Evolutionary conservation across 1,284 basidiomycete species (phyloP).

Genomic region (Baeospora myosura): DNA sequence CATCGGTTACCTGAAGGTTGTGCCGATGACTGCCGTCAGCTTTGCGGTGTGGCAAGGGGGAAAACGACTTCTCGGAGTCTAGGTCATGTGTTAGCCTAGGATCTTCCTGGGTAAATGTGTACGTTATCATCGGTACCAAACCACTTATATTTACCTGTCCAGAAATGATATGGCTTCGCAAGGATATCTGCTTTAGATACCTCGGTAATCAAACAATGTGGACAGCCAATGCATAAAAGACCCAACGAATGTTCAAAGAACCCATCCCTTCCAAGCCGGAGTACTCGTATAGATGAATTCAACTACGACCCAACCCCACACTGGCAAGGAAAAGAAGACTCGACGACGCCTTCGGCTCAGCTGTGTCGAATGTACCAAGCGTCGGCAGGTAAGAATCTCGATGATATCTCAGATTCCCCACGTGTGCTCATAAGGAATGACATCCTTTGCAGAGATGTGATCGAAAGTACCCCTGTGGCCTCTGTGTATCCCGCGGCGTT

Average conservation of each 20-base stretch:
- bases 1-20: constrained; percentile 94
- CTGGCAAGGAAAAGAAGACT: constrained; percentile 34
- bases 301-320: not conserved
- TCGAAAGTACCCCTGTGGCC: constrained; percentile 42
- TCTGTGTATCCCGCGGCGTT: constrained; percentile 43
- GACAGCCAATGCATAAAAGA: too few species aligned
- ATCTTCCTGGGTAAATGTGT: constrained; percentile 4
- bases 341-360: constrained; percentile 38
- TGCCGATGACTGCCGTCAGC: constrained; percentile 90
- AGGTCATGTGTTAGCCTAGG: constrained; percentile 17
- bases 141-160: too few species aligned
- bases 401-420: constrained; percentile 2
- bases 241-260: not conserved
- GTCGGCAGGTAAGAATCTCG: constrained; percentile 13
- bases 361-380: constrained; percentile 50
- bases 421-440: too few species aligned
- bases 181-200: not conserved
- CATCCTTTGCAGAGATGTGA: constrained; percentile 52
- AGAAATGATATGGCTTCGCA: too few species aligned
- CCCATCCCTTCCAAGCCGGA: not conserved
- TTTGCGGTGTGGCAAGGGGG: constrained; percentile 73
- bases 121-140: constrained; percentile 11
- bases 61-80: constrained; percentile 53
- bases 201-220: not conserved
- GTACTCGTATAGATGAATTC: not conserved